A percentile compares a stretch with the other conserved stretches of the same genome.
phyloP scores from a whole-genome alignment of 176 grass and related monocot genomes.

The Eragrostis nindensis region DNA sequence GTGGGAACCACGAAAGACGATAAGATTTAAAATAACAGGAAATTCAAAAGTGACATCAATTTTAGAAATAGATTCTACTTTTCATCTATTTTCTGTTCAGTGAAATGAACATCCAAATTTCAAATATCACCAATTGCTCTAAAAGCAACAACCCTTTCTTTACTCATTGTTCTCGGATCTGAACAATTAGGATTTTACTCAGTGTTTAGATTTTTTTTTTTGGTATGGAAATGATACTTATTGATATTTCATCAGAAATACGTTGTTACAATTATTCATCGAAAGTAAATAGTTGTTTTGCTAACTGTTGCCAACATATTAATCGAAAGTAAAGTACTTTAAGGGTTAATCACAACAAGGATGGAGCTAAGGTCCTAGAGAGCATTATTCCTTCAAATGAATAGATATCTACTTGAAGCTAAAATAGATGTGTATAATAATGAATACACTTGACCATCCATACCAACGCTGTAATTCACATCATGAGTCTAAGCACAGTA shows the following conservation, averaged over 20 bases:
- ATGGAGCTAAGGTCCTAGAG: constrained; percentile 1
- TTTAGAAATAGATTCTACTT: constrained; percentile 1
- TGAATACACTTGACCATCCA: background rate
- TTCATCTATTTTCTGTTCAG: background rate
- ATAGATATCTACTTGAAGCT: background rate
- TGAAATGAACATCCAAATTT: background rate
- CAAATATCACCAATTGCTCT: background rate
- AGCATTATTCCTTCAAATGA: background rate
- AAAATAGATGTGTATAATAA: background rate
- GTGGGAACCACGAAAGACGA: background rate
- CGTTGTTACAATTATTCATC: background rate
- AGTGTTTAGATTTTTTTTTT: background rate
- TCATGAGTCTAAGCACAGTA: background rate
- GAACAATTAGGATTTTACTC: background rate
- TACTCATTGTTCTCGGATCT: background rate
- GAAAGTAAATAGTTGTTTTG: background rate
- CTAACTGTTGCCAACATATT: background rate
- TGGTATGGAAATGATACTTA: background rate
- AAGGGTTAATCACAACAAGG: background rate
- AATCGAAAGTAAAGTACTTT: too few relatives aligned
- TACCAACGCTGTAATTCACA: background rate
- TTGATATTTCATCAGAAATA: background rate
- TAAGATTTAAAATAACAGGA: constrained; percentile 13
- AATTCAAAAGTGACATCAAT: background rate
- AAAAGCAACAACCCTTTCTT: background rate